Percentiles rank a stretch among this genome's conserved stretches.
phyloP scores from a whole-genome alignment of 176 grass and related monocot genomes.

The Aegilops umbellulata region DNA sequence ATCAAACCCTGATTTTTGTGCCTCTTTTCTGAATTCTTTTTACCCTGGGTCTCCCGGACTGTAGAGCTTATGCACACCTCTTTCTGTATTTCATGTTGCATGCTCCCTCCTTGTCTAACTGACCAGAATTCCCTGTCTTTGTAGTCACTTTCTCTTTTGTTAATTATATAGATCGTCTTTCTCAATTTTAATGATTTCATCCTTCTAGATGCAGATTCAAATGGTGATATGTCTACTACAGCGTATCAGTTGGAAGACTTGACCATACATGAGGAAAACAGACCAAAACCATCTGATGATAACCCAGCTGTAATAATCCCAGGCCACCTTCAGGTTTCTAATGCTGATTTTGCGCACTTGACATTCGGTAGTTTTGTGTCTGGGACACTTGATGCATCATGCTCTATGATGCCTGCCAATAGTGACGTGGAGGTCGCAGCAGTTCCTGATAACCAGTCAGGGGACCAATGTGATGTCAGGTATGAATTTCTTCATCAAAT shows the following conservation, averaged over 20 bases:
- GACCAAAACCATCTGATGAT: constrained; percentile 45
- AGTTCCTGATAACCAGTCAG: constrained; percentile 36
- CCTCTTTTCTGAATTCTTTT: neutral
- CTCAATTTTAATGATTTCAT: neutral
- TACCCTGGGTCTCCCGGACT: neutral
- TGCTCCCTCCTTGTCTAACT: neutral
- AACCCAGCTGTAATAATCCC: constrained; percentile 82
- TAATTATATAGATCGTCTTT: neutral
- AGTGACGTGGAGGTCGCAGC: constrained; percentile 37
- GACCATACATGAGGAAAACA: constrained; percentile 42
- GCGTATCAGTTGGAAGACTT: constrained; percentile 39
- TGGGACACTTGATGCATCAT: constrained; percentile 59
- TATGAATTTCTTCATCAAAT: constrained; percentile 27
- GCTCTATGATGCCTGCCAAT: constrained; percentile 34
- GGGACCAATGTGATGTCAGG: constrained; percentile 43
- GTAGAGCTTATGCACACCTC: neutral
- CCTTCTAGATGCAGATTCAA: constrained; percentile 34
- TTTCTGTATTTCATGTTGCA: constrained; percentile 16
- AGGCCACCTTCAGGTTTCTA: constrained; percentile 68
- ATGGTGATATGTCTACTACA: constrained; percentile 40
- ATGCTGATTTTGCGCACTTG: constrained; percentile 60
- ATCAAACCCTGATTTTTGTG: neutral
- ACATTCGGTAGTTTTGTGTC: constrained; percentile 84
- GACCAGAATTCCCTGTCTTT: constrained; percentile 4
- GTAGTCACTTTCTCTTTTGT: neutral